Evolutionary conservation across 73 alveolate genomes (phyloP).

Genomic region (Paramecium biaurelia): DNA sequence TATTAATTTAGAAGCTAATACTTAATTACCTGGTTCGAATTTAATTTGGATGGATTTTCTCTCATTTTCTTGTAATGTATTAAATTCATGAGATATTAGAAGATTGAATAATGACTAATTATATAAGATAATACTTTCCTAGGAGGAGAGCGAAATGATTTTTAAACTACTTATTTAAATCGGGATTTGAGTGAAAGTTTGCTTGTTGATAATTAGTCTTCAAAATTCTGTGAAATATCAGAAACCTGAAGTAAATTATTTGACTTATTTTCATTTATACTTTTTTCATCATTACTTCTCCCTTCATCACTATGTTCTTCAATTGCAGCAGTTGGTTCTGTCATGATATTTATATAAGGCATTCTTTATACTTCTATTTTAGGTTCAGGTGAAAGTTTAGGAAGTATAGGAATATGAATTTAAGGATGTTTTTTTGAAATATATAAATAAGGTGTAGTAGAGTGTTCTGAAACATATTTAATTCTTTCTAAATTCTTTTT

Average conservation of each 20-base stretch:
- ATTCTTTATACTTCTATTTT: not conserved
- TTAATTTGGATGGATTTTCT: not conserved
- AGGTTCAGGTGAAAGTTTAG: slow-evolving; percentile 23
- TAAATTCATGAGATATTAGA: not conserved
- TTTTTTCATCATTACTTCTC: not conserved
- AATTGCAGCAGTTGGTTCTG: slow-evolving; percentile 22
- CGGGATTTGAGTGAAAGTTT: not conserved
- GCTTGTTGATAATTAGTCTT: not conserved
- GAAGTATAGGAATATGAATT: not conserved
- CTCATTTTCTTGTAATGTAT: not conserved
- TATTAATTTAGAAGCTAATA: not conserved
- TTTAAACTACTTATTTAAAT: not conserved
- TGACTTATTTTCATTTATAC: not conserved
- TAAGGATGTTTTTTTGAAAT: not conserved
- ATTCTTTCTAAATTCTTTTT: not conserved
- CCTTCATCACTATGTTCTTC: not conserved
- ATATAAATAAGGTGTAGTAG: not conserved
- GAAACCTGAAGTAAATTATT: not conserved
- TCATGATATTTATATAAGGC: slow-evolving; percentile 3
- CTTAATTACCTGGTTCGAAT: slow-evolving; percentile 1
- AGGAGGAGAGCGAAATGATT: not conserved
- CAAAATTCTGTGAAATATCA: not conserved
- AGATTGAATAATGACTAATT: not conserved
- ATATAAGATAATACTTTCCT: not conserved
- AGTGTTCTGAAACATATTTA: not conserved